Conservation (phyloP, 495 filamentous ascomycete genomes). For the Neurospora hispaniola region DNA sequence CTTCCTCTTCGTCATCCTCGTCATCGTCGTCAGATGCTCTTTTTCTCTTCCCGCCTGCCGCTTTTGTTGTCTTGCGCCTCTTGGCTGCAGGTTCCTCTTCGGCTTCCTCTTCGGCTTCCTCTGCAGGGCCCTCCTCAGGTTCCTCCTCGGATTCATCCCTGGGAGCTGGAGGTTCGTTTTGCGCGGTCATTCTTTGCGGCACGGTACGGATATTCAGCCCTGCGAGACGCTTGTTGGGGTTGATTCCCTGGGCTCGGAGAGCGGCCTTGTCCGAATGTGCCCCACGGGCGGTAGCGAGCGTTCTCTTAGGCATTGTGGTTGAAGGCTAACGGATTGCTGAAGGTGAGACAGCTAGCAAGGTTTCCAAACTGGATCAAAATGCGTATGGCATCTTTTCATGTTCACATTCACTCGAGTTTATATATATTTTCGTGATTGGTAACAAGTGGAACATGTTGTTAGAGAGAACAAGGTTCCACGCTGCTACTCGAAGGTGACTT, state of each 20-base stretch:
- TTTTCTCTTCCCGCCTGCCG: too few relatives aligned
- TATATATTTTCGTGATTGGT: neutral
- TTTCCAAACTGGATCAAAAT: too few relatives aligned
- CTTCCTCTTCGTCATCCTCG: neutral
- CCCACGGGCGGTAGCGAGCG: neutral
- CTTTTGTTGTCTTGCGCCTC: too few relatives aligned
- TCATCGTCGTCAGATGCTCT: too few relatives aligned
- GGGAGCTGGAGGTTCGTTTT: neutral
- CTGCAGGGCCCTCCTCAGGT: neutral
- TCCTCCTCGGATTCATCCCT: neutral
- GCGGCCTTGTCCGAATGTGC: neutral
- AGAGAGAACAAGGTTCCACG: neutral
- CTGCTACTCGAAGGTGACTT: neutral
- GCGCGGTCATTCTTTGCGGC: neutral
- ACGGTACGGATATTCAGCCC: neutral
- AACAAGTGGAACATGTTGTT: neutral
- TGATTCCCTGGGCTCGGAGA: neutral
- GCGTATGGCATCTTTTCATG: too few relatives aligned
- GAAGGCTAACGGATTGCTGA: neutral
- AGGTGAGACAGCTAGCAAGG: neutral
- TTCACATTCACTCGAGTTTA: neutral
- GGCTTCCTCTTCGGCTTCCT: neutral
- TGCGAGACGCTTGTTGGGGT: neutral
- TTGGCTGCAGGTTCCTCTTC: too few relatives aligned
- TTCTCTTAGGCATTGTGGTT: neutral